Evolutionary conservation across 1,284 basidiomycete species (phyloP).

Genomic region (Pyrrhoderma noxium): DNA sequence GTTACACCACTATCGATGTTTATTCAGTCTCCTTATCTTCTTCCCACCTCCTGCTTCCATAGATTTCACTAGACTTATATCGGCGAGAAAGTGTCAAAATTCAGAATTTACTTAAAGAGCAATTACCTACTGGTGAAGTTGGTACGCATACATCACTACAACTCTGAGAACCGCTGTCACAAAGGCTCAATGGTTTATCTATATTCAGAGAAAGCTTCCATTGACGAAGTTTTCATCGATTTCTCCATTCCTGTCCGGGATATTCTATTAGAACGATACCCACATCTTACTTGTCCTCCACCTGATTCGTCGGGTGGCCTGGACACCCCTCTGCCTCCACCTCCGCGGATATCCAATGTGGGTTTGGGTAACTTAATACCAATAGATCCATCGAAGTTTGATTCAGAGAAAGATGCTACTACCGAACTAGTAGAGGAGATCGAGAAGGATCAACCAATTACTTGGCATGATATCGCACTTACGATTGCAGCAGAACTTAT

Average conservation of each 20-base stretch:
- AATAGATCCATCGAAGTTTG: conserved; percentile 34
- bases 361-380: conserved; percentile 67
- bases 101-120: conserved; percentile 77
- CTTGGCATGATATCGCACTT: conserved; percentile 93
- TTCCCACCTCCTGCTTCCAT: background rate
- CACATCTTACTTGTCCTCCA: conserved; percentile 69
- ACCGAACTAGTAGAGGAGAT: conserved; percentile 20
- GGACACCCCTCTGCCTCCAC: conserved; percentile 78
- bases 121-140: conserved; percentile 63
- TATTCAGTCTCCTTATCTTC: too few relatives aligned
- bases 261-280: conserved; percentile 64
- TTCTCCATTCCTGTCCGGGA: conserved; percentile 74
- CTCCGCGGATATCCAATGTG: conserved; percentile 65
- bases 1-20: too few relatives aligned
- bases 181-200: background rate
- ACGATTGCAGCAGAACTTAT: conserved; percentile 88
- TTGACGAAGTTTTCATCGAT: conserved; percentile 87
- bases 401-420: conserved; percentile 15
- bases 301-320: conserved; percentile 59
- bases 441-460: conserved; percentile 33
- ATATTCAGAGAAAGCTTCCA: conserved; percentile 71
- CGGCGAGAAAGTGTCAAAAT: conserved; percentile 88
- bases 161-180: background rate
- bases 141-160: conserved; percentile 35
- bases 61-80: conserved; percentile 95